Conservation (phyloP, 176 grass and related monocot species). For the Puccinellia tenuiflora region DNA sequence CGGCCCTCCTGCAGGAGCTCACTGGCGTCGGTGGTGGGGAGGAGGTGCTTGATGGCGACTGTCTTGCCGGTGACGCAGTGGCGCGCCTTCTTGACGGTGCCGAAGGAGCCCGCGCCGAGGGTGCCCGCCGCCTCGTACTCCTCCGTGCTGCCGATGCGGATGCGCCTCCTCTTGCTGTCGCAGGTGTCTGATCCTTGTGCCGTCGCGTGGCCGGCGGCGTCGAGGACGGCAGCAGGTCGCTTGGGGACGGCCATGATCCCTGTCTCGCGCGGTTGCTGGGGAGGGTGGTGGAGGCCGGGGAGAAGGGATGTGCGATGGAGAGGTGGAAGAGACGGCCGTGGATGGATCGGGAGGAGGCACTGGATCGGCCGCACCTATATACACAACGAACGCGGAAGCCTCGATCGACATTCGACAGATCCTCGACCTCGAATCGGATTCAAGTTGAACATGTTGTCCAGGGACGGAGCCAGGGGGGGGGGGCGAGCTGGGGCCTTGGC, state of each 20-base stretch:
- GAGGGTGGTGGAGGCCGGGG: too few species aligned
- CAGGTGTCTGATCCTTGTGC: neutral
- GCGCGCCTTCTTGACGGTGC: neutral
- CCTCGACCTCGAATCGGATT: too few species aligned
- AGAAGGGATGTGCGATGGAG: too few species aligned
- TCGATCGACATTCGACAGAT: too few species aligned
- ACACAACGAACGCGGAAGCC: too few species aligned
- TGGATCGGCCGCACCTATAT: too few species aligned
- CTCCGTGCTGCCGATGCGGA: neutral
- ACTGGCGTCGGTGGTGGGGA: neutral
- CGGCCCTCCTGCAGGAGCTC: neutral
- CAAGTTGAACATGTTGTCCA: too few species aligned
- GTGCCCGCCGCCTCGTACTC: neutral
- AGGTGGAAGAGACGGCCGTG: neutral
- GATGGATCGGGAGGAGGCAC: too few species aligned
- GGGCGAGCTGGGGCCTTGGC: too few species aligned
- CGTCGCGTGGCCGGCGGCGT: neutral
- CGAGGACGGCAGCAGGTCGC: neutral
- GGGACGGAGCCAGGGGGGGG: too few species aligned
- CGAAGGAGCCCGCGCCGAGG: neutral
- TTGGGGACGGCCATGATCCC: neutral
- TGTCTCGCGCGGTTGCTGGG: neutral
- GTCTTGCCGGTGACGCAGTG: neutral
- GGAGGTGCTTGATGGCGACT: neutral
- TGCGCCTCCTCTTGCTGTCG: neutral